Evolutionary conservation across 2,329 filamentous ascomycete species (phyloP).

Genomic region (Penicillium freii): DNA sequence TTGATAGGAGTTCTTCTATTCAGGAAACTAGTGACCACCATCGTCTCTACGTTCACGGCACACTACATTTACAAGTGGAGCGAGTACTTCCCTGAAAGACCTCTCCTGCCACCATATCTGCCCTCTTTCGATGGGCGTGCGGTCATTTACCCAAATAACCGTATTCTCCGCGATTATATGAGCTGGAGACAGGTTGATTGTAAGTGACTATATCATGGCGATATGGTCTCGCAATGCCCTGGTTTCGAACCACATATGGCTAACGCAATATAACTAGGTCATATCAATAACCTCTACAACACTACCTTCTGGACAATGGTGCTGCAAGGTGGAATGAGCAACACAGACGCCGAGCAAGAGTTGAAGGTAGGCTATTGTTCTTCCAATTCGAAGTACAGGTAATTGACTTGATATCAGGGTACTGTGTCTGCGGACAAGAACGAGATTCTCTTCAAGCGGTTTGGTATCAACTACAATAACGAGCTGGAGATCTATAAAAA

Average conservation of each 20-base stretch:
- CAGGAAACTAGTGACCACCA: conserved; percentile 85
- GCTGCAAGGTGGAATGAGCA: conserved; percentile 69
- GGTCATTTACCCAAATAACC: conserved; percentile 79
- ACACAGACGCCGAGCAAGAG: conserved; percentile 74
- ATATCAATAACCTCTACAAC: conserved; percentile 98
- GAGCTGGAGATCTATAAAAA: conserved; percentile 91
- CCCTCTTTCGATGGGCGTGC: conserved; percentile 92
- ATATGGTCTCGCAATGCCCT: background rate
- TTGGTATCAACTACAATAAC: conserved; percentile 96
- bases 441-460: conserved; percentile 85
- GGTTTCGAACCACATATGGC: background rate
- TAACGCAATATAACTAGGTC: conserved; percentile 54
- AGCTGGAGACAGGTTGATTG: conserved; percentile 97
- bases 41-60: conserved; percentile 90
- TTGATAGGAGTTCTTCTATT: background rate
- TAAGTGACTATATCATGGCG: conserved; percentile 45
- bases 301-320: conserved; percentile 94
- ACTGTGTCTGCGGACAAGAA: conserved; percentile 87
- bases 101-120: conserved; percentile 65
- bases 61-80: conserved; percentile 85
- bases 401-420: conserved; percentile 54
- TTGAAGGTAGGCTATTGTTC: conserved; percentile 59
- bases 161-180: conserved; percentile 89
- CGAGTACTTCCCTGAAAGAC: conserved; percentile 67
- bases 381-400: background rate